Evolutionary conservation across 306 rosid species (phyloP), one percentile per base, ranked within the genome.

Genomic region (Morella rubra): DNA sequence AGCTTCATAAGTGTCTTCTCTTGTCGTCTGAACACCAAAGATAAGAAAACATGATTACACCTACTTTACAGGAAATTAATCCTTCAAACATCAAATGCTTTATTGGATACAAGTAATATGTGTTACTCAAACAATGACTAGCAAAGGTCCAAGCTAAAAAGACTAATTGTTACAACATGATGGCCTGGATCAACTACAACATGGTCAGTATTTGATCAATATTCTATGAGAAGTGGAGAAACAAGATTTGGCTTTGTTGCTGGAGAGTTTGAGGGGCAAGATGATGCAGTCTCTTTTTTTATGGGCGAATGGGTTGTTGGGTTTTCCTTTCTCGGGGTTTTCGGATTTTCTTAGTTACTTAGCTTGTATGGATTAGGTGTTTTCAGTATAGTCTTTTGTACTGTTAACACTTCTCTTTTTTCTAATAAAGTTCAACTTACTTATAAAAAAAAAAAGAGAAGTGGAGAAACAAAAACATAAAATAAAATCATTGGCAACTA

Each of bases 1-100:
- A 95, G 92, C 87, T 95, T 95, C 97, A 95, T 95, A 71, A 95
- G 73, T 44, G 93, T 78, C 90, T 95, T 95, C 69, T 92, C 99
- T 89, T 92, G 97, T 53, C 97, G 99, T 78, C 99, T 94, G 50
- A 79, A 66, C 18, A 66, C 15, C 74, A 78, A 73, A 74, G 11
- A 80, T 53, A 22, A 78, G 71, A 77, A 69, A 55, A 77, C 20
- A 27, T 46, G 32, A 41, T 45, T 40, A 22, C n/a, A 22, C 13
- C 24, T 11, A 24, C 9, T 41, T 65, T 42, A 8, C 12, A 42
- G 7, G 24, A 62, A 45, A 55, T 60, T 3, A 49, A 19, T 59
- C 52, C 51, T 62, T 65, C 42, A 42, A 24, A 9, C 18, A n/a
- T 41, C 27, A 16, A 45, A 62, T 37, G 14, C 69, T 6, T 11